Evolutionary conservation across 148 eudicot genomes (phyloP).

Genomic region (Camellia sinensis): DNA sequence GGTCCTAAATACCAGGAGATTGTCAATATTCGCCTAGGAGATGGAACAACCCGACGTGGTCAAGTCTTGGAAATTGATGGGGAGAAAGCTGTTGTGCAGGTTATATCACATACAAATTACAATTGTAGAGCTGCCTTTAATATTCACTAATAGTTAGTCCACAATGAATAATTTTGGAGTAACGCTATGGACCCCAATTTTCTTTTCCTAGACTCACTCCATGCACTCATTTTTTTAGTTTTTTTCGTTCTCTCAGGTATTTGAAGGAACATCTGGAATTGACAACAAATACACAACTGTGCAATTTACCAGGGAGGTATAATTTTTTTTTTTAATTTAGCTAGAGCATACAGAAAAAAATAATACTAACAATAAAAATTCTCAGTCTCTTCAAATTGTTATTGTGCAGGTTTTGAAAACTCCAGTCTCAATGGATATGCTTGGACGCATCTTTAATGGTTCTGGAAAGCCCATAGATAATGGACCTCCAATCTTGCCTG

Average conservation of each 20-base stretch:
- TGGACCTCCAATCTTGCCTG: conserved; percentile 96
- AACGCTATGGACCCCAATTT: no score
- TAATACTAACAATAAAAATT: no score
- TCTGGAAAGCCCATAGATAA: conserved; percentile 98
- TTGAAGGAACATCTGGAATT: conserved; percentile 99
- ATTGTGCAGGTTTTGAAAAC: conserved; percentile 79
- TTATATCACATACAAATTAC: conserved; percentile 12
- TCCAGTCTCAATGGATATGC: conserved; percentile 97
- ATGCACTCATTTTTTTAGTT: neutral
- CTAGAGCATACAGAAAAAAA: no score
- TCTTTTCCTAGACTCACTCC: neutral
- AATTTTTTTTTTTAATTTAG: neutral
- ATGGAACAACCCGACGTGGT: conserved; percentile 93
- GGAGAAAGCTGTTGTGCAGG: conserved; percentile 99
- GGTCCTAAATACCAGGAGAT: conserved; percentile 99
- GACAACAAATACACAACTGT: conserved; percentile 97
- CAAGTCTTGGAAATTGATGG: conserved; percentile 98
- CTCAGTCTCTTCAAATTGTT: conserved; percentile 8
- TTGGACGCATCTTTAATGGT: conserved; percentile 97
- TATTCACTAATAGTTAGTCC: neutral
- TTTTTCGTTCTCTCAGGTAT: conserved; percentile 50
- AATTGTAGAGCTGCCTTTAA: neutral
- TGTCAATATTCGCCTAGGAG: conserved; percentile 92
- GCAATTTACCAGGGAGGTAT: conserved; percentile 97
- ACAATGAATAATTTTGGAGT: neutral